Conservation (phyloP, 768 basidiomycete species). For the Lentinula lateritia region DNA sequence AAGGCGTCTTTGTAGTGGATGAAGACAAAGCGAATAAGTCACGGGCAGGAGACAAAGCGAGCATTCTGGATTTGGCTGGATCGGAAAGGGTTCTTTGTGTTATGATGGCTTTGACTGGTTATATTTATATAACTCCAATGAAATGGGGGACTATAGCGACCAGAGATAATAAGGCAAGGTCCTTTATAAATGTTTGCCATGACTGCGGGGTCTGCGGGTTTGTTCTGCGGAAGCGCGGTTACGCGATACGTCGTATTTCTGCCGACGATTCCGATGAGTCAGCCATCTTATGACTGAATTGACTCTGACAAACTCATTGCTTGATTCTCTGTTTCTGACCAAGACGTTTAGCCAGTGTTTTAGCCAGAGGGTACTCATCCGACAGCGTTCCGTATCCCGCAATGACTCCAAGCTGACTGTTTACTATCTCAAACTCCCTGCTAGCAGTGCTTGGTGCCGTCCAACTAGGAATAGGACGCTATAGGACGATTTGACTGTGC, state of each 20-base stretch:
- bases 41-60: slow-evolving; percentile 2
- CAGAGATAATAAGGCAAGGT: neutral
- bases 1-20: neutral
- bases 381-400: neutral
- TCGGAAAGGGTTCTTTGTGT: neutral
- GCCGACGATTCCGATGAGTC: neutral
- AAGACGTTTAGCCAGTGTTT: neutral
- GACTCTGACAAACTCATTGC: neutral
- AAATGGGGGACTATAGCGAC: neutral
- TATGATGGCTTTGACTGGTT: neutral
- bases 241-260: neutral
- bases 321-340: neutral
- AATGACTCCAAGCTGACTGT: neutral
- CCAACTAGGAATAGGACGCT: too few species aligned
- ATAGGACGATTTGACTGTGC: too few species aligned
- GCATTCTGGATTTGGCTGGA: neutral
- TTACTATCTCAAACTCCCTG: neutral
- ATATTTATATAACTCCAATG: neutral
- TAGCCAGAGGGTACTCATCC: neutral
- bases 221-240: neutral
- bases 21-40: neutral
- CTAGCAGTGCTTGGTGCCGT: too few species aligned
- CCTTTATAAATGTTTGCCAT: neutral
- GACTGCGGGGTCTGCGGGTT: neutral
- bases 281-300: neutral